Conservation (phyloP, 345 rosid genomes). For the Pistacia integerrima region DNA sequence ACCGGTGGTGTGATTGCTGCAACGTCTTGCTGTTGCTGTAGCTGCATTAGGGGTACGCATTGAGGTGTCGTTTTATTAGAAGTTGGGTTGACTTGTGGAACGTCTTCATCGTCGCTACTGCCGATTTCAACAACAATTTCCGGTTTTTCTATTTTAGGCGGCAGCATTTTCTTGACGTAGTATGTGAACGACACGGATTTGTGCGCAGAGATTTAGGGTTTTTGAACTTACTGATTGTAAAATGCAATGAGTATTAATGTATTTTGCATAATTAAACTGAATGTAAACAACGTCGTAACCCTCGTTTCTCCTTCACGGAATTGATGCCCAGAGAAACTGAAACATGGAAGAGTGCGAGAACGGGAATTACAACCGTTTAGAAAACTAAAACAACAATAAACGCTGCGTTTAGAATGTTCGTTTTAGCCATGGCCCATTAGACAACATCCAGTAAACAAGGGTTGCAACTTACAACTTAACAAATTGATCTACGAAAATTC, state of each 20-base stretch:
- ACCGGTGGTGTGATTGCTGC: slow-evolving; percentile 16
- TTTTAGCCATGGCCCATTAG: no score
- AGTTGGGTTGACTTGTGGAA: slow-evolving; percentile 3
- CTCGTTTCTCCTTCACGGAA: background rate
- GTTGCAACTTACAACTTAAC: no score
- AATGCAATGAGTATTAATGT: background rate
- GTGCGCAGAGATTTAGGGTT: background rate
- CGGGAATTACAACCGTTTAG: no score
- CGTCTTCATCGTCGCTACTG: slow-evolving; percentile 57
- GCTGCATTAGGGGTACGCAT: background rate
- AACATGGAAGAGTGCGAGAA: no score
- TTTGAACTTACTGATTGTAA: background rate
- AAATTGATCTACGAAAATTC: no score
- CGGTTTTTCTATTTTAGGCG: slow-evolving; percentile 19
- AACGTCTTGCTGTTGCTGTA: slow-evolving; percentile 16
- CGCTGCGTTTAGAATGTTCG: no score
- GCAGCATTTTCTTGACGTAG: slow-evolving; percentile 38
- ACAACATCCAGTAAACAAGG: no score
- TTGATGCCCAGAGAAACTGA: background rate
- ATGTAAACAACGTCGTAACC: no score
- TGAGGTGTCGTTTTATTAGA: background rate
- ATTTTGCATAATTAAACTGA: no score
- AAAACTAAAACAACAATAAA: no score
- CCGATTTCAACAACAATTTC: slow-evolving; percentile 38
- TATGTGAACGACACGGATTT: background rate